phyloP scores from a whole-genome alignment of 2,329 filamentous ascomycete genomes.

The Neopestalotiopsis sp. region DNA sequence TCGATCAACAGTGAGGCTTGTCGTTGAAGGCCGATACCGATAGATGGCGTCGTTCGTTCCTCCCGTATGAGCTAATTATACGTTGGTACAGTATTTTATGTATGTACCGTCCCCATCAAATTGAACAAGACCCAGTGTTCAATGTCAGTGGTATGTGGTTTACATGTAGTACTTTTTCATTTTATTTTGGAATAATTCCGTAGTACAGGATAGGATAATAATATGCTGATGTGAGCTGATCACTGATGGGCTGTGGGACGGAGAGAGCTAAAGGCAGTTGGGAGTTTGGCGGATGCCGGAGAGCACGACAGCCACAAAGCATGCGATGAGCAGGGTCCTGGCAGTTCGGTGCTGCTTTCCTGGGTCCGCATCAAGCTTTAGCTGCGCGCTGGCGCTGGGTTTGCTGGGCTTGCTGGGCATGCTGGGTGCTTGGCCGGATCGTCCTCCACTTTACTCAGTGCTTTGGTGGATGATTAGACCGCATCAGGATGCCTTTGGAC shows the following conservation, averaged over 20 bases:
- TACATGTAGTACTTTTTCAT: background rate
- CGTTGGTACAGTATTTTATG: background rate
- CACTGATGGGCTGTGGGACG: background rate
- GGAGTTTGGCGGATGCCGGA: background rate
- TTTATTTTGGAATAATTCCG: background rate
- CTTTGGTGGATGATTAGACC: background rate
- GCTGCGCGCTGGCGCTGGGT: background rate
- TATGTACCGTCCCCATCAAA: background rate
- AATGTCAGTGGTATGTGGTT: background rate
- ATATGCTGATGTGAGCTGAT: conserved; percentile 12
- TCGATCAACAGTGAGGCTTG: conserved; percentile 6
- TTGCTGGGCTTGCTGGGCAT: no score
- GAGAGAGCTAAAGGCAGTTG: background rate
- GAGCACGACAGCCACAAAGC: background rate
- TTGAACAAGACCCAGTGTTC: background rate
- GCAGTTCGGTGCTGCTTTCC: background rate
- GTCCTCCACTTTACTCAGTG: background rate
- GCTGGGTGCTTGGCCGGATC: background rate
- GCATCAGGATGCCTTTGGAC: background rate
- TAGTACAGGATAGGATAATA: background rate
- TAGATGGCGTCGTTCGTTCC: background rate
- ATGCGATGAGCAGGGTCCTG: background rate
- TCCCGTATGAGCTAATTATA: conserved; percentile 4
- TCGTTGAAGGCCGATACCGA: background rate
- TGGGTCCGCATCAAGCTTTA: background rate